Evolutionary conservation across 2,329 filamentous ascomycete genomes (phyloP).

Genomic region (Cyphellophora europaea): DNA sequence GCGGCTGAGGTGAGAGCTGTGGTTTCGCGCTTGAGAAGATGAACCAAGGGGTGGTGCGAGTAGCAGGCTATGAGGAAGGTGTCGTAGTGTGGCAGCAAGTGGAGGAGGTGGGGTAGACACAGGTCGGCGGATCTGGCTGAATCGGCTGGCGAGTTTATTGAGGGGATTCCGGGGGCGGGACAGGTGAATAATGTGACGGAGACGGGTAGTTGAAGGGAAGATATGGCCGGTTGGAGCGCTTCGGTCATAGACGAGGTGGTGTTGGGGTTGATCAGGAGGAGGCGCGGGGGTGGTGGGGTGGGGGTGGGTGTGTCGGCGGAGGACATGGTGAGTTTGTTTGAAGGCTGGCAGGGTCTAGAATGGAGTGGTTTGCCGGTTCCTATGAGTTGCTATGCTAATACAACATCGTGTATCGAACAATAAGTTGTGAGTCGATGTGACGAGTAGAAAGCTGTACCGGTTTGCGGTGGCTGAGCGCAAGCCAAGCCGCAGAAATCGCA

Average conservation of each 20-base stretch:
- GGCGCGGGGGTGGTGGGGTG: constrained; percentile 7
- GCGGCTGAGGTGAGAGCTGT: constrained; percentile 13
- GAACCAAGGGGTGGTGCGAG: constrained; percentile 71
- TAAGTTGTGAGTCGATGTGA: no score
- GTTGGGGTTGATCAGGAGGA: constrained; percentile 38
- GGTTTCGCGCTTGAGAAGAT: constrained; percentile 42
- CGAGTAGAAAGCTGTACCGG: no score
- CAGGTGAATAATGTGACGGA: constrained; percentile 57
- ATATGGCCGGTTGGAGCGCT: constrained; percentile 30
- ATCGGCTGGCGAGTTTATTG: constrained; percentile 69
- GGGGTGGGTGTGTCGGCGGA: no score
- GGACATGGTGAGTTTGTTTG: no score
- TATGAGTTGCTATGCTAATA: no score
- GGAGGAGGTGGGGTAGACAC: constrained; percentile 48
- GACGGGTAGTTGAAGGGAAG: constrained; percentile 27
- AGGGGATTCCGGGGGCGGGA: constrained; percentile 52
- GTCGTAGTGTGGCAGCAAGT: constrained; percentile 42
- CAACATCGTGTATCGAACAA: no score
- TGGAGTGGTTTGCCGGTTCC: no score
- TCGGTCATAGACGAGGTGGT: constrained; percentile 35
- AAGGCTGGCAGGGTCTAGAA: no score
- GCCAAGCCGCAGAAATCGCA: no score
- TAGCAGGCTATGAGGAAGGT: constrained; percentile 85
- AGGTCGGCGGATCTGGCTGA: constrained; percentile 53
- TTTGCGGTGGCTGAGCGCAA: no score